phyloP scores from a whole-genome alignment of 768 basidiomycete species.

The Hemileccinum impolitum region DNA sequence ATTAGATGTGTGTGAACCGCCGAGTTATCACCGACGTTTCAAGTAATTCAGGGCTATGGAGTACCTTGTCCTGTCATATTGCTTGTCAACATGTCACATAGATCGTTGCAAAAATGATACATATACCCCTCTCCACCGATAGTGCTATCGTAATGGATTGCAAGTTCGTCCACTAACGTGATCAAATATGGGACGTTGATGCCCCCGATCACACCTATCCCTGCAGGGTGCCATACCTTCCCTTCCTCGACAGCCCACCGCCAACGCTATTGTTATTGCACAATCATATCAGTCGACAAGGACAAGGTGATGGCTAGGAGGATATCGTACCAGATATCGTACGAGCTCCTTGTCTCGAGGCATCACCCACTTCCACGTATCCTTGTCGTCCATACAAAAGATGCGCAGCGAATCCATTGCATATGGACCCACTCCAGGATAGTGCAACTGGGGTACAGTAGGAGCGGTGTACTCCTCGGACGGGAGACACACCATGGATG shows the following conservation, averaged over 20 bases:
- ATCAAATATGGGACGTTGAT: constrained; percentile 38
- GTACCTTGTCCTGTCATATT: background rate
- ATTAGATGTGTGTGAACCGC: too few relatives aligned
- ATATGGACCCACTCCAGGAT: constrained; percentile 65
- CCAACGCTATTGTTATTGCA: constrained; percentile 53
- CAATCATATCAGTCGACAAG: background rate
- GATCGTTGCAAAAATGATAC: constrained; percentile 24
- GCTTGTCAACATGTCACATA: constrained; percentile 6
- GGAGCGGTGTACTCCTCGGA: constrained; percentile 16
- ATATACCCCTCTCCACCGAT: constrained; percentile 27
- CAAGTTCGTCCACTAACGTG: constrained; percentile 40
- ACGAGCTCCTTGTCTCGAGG: constrained; percentile 70
- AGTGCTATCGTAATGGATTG: constrained; percentile 20
- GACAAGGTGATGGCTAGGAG: background rate
- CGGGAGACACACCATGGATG: background rate
- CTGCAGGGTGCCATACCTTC: constrained; percentile 46
- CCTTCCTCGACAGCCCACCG: constrained; percentile 62
- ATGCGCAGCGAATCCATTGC: constrained; percentile 77
- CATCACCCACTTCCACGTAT: constrained; percentile 60
- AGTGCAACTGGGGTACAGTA: constrained; percentile 49
- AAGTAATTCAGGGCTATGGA: background rate
- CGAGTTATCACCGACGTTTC: background rate
- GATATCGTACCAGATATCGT: constrained; percentile 56
- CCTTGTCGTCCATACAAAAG: constrained; percentile 42
- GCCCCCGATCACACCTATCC: constrained; percentile 38